Conservation (phyloP, 2,329 filamentous ascomycete genomes). For the Ophiostoma piceae region DNA sequence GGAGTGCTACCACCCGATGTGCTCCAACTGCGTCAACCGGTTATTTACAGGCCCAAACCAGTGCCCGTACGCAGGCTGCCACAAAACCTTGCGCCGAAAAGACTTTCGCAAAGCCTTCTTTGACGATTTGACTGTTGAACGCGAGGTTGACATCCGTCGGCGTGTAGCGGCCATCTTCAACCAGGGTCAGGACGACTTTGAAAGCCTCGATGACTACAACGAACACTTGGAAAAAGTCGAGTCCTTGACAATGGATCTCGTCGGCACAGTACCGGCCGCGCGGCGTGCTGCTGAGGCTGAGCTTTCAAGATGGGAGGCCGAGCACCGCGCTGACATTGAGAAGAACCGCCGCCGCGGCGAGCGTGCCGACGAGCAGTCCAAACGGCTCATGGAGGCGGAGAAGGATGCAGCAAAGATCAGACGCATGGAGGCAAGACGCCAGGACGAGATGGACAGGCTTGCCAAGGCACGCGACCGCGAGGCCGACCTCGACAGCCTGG, state of each 20-base stretch:
- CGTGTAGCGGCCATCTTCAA: constrained; percentile 80
- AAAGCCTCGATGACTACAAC: constrained; percentile 76
- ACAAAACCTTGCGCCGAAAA: constrained; percentile 76
- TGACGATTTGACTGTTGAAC: constrained; percentile 77
- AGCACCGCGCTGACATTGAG: constrained; percentile 65
- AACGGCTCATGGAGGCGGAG: constrained; percentile 57
- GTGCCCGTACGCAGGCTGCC: constrained; percentile 85
- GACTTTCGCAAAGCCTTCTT: constrained; percentile 87
- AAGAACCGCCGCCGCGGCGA: constrained; percentile 51
- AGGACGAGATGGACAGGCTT: constrained; percentile 65
- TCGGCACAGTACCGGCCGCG: constrained; percentile 55
- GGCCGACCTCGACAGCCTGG: constrained; percentile 66
- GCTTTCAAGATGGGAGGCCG: constrained; percentile 65
- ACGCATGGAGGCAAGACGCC: constrained; percentile 57
- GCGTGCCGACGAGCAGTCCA: constrained; percentile 48
- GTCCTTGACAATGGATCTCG: constrained; percentile 81
- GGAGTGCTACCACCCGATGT: constrained; percentile 99
- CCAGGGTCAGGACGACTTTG: constrained; percentile 84
- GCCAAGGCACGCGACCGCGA: constrained; percentile 59
- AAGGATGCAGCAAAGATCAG: constrained; percentile 60
- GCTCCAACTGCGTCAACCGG: constrained; percentile 88
- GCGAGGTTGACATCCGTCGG: constrained; percentile 86
- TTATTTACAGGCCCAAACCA: constrained; percentile 91
- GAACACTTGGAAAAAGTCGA: constrained; percentile 93
- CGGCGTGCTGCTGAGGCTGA: constrained; percentile 37